These are phyloP conservation scores for Scutellaria baicalensis DNA, from an alignment of 257 asterid genomes.

Conservation along the genomic window DNA sequence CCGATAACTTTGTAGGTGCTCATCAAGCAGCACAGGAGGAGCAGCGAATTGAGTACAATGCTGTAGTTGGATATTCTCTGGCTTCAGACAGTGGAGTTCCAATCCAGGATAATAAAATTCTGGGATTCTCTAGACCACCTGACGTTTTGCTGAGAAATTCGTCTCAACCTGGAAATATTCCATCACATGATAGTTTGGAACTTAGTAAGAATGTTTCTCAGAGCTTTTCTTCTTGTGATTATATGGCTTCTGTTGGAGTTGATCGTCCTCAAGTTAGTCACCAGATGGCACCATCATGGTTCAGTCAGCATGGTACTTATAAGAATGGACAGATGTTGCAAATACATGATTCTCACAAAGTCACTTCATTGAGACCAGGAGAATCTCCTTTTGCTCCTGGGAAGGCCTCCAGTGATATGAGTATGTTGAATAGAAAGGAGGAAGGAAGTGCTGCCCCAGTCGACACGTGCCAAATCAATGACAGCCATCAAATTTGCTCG, in stretches of 20 bases:
- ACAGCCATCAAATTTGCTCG: not conserved
- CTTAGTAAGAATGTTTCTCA: conserved; percentile 25
- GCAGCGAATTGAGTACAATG: conserved; percentile 33
- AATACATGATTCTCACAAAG: conserved; percentile 30
- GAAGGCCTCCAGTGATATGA: conserved; percentile 34
- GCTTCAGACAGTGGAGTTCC: conserved; percentile 31
- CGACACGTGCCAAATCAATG: conserved; percentile 22
- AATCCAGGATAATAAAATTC: conserved; percentile 38
- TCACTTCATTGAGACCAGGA: conserved; percentile 23
- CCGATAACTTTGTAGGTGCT: conserved; percentile 32
- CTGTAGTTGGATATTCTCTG: conserved; percentile 27
- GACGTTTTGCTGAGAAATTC: conserved; percentile 32
- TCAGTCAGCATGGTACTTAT: conserved; percentile 57
- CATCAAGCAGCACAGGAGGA: conserved; percentile 22
- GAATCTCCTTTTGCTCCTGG: conserved; percentile 36
- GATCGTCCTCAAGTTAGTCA: conserved; percentile 33
- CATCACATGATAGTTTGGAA: conserved; percentile 29
- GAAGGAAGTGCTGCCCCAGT: conserved; percentile 18
- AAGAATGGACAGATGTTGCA: conserved; percentile 50
- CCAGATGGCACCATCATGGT: conserved; percentile 87
- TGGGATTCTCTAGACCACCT: conserved; percentile 34
- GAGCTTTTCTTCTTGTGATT: conserved; percentile 15
- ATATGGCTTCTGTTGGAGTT: conserved; percentile 13
- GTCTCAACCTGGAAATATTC: conserved; percentile 39
- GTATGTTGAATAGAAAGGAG: conserved; percentile 30